phyloP scores from a whole-genome alignment of 805 yeast genomes.

The Pichia paraexigua region DNA sequence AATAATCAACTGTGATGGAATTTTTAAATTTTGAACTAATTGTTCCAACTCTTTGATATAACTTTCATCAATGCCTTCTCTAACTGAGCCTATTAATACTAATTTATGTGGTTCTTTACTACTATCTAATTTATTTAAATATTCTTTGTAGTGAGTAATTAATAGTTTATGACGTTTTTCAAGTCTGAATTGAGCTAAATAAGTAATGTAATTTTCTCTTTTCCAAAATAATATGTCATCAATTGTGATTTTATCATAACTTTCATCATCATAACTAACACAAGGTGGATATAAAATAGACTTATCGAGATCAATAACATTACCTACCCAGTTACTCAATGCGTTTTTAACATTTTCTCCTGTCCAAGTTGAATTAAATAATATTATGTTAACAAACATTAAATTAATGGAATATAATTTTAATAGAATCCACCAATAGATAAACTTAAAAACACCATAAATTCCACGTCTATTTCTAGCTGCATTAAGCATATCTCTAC shows the following conservation, averaged over 20 bases:
- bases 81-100: conserved; percentile 76
- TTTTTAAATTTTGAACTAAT: conserved; percentile 35
- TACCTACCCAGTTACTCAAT: conserved; percentile 44
- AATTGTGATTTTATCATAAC: conserved; percentile 31
- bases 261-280: conserved; percentile 26
- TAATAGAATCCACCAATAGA: conserved; percentile 70
- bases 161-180: conserved; percentile 84
- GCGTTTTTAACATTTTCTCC: conserved; percentile 56
- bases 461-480: conserved; percentile 7
- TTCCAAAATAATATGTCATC: conserved; percentile 11
- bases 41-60: conserved; percentile 44
- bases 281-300: conserved; percentile 82
- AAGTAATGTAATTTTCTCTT: conserved; percentile 40
- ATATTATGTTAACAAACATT: conserved; percentile 51
- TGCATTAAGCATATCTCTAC: conserved; percentile 60
- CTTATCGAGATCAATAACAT: conserved; percentile 21
- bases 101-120: conserved; percentile 41
- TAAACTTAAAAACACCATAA: conserved; percentile 33
- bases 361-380: conserved; percentile 92
- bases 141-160: conserved; percentile 53
- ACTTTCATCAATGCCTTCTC: conserved; percentile 57
- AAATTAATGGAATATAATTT: conserved; percentile 60
- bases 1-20: conserved; percentile 32
- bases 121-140: conserved; percentile 25
- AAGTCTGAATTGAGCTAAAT: conserved; percentile 88